These are phyloP conservation scores for Fusarium bactridioides DNA, from an alignment of 2,329 filamentous ascomycete species.

Conservation along the genomic window DNA sequence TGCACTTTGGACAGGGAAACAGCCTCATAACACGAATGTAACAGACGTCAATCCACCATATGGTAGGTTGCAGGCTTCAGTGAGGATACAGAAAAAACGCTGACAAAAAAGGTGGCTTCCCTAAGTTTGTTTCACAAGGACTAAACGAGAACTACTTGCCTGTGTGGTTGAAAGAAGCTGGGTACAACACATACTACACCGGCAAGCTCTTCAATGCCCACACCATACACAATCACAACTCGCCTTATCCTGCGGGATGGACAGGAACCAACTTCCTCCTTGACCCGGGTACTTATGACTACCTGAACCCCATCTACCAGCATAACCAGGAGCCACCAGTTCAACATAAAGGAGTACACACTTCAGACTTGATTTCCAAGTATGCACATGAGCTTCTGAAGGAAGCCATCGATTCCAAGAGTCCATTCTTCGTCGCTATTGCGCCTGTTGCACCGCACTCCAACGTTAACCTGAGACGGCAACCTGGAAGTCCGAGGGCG, in stretches of 20 bases:
- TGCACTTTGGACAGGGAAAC: constrained; percentile 69
- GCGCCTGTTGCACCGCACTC: constrained; percentile 74
- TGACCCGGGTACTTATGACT: constrained; percentile 51
- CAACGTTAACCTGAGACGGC: constrained; percentile 49
- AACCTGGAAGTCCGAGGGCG: background rate
- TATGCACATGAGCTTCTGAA: constrained; percentile 68
- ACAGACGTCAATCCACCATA: constrained; percentile 47
- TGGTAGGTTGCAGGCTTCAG: too few species aligned
- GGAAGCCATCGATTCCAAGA: constrained; percentile 60
- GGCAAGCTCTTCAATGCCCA: constrained; percentile 78
- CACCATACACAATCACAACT: constrained; percentile 66
- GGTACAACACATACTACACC: constrained; percentile 76
- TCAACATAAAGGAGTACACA: constrained; percentile 45
- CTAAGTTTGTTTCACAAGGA: constrained; percentile 71
- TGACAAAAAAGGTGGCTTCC: constrained; percentile 61
- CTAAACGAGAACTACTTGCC: constrained; percentile 74
- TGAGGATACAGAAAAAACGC: too few species aligned
- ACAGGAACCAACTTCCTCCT: constrained; percentile 53
- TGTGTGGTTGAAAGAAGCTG: constrained; percentile 73
- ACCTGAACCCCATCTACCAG: constrained; percentile 59
- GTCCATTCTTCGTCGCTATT: constrained; percentile 73
- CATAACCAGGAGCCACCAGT: constrained; percentile 50
- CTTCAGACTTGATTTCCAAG: constrained; percentile 65
- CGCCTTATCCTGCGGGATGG: constrained; percentile 65
- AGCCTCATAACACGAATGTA: constrained; percentile 76